Conservation (phyloP, 148 eudicot species). For the Camellia japonica region DNA sequence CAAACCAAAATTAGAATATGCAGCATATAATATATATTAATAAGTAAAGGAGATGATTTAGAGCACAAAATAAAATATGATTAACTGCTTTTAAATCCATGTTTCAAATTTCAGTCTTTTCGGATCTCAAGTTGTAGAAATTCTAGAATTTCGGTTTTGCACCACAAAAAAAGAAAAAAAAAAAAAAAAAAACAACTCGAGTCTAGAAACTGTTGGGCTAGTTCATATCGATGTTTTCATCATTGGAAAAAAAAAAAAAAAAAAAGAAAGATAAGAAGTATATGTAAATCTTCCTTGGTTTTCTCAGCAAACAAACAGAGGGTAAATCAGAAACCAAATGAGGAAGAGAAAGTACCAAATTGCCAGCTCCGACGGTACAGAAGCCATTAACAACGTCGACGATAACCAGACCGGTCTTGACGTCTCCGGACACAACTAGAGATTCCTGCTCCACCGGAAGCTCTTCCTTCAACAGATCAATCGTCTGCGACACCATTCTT, state of each 20-base stretch:
- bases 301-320: conserved; percentile 6
- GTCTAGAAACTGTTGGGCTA: background rate
- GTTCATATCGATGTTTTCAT: too few species aligned
- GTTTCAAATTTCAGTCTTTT: background rate
- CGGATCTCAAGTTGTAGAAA: background rate
- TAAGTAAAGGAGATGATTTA: background rate
- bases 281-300: background rate
- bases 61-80: background rate
- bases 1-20: background rate
- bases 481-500: conserved; percentile 28
- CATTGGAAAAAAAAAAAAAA: too few species aligned
- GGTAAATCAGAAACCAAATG: background rate
- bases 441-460: conserved; percentile 54
- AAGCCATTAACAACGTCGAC: conserved; percentile 93
- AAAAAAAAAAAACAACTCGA: too few species aligned
- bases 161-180: too few species aligned
- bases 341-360: conserved; percentile 44
- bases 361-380: conserved; percentile 92
- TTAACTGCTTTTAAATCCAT: background rate
- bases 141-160: background rate
- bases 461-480: conserved; percentile 52
- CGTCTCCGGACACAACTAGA: conserved; percentile 41
- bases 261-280: background rate
- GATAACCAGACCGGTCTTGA: conserved; percentile 71
- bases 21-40: too few species aligned